Evolutionary conservation across 2,329 filamentous ascomycete genomes (phyloP).

Genomic region (Biscogniauxia sp.): DNA sequence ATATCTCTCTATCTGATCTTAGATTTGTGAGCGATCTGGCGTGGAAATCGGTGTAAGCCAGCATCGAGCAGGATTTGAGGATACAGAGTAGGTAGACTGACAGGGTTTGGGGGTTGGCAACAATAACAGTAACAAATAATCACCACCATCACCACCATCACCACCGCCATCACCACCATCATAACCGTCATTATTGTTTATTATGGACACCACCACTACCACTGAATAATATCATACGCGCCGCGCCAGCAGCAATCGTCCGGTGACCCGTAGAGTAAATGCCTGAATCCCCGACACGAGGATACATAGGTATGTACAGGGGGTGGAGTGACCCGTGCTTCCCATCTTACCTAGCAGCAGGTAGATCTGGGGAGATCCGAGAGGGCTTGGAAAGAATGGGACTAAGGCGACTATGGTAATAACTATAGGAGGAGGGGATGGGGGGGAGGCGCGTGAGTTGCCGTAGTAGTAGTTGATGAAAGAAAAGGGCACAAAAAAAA

Average conservation of each 20-base stretch:
- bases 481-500: slow-evolving; percentile 11
- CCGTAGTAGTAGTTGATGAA: slow-evolving; percentile 18
- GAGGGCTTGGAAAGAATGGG: neutral
- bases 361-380: neutral
- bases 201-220: no score
- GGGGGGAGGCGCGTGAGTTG: slow-evolving; percentile 17
- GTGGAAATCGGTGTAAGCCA: neutral
- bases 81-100: no score
- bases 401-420: slow-evolving; percentile 1
- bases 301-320: neutral
- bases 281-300: neutral
- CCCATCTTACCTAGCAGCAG: neutral
- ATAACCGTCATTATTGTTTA: no score
- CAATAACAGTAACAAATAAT: neutral
- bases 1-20: neutral
- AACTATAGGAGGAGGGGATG: slow-evolving; percentile 14
- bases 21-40: neutral
- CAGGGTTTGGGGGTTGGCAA: neutral
- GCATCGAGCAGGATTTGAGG: neutral
- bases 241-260: neutral
- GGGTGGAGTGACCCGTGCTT: neutral
- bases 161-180: neutral
- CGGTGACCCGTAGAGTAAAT: neutral
- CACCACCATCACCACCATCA: neutral
- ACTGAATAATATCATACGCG: neutral